Evolutionary conservation across 176 grass and related monocot genomes (phyloP).

Genomic region (Musa troglodytarum): DNA sequence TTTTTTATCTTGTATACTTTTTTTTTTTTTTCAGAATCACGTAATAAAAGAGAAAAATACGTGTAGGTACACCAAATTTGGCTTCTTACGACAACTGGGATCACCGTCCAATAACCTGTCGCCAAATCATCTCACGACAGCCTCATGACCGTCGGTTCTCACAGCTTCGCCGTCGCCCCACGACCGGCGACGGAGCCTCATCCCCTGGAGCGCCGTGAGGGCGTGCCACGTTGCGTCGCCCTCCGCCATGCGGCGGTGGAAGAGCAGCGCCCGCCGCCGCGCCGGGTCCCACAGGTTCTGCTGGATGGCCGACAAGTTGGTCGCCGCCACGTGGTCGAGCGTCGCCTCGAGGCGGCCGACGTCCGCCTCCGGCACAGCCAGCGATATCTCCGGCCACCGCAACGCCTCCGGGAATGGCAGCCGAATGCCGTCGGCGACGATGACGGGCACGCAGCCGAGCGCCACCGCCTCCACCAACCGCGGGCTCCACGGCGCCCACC

Average conservation of each 20-base stretch:
- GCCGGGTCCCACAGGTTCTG: conserved; percentile 75
- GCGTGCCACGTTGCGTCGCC: conserved; percentile 94
- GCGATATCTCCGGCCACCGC: conserved; percentile 62
- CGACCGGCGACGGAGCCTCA: conserved; percentile 28
- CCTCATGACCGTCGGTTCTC: conserved; percentile 1
- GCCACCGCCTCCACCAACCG: conserved; percentile 78
- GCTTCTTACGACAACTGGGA: no score
- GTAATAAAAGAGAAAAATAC: no score
- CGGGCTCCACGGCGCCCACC: conserved; percentile 95
- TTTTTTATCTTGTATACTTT: no score
- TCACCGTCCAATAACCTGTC: no score
- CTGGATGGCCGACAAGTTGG: conserved; percentile 65
- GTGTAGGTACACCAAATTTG: no score
- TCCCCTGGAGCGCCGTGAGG: conserved; percentile 45
- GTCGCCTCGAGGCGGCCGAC: conserved; percentile 50
- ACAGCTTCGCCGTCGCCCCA: conserved; percentile 10
- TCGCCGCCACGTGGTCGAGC: conserved; percentile 60
- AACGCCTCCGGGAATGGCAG: conserved; percentile 56
- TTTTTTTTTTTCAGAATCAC: no score
- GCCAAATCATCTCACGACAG: no score
- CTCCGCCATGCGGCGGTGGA: conserved; percentile 38
- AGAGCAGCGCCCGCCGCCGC: conserved; percentile 51
- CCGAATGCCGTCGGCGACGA: conserved; percentile 72
- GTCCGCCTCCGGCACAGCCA: conserved; percentile 59
- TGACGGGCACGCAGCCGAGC: conserved; percentile 66